A percentile compares a stretch with the other conserved stretches of the same genome.
Conservation (phyloP, 2,329 filamentous ascomycete genomes). For the Talaromyces marneffei region DNA sequence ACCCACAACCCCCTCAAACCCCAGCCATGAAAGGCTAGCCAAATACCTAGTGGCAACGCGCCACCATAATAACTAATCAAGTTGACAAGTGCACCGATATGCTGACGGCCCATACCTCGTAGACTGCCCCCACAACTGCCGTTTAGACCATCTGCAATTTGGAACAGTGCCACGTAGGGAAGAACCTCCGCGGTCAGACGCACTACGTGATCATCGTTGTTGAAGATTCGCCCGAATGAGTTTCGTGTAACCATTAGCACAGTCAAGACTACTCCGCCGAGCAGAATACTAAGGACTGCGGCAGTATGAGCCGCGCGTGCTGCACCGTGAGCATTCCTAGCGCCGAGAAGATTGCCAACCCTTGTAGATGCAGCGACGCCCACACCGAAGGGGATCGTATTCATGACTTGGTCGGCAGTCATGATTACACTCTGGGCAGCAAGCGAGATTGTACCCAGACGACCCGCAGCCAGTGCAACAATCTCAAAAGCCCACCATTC, state of each 20-base stretch:
- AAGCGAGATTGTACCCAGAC: slow-evolving; percentile 70
- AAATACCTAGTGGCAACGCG: slow-evolving; percentile 74
- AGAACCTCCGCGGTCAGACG: slow-evolving; percentile 70
- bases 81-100: slow-evolving; percentile 77
- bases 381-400: slow-evolving; percentile 78
- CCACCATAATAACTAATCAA: slow-evolving; percentile 77
- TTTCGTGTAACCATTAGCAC: slow-evolving; percentile 65
- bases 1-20: slow-evolving; percentile 75
- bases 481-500: slow-evolving; percentile 97
- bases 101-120: slow-evolving; percentile 78
- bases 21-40: slow-evolving; percentile 80
- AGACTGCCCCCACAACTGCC: slow-evolving; percentile 76
- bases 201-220: slow-evolving; percentile 67
- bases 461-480: slow-evolving; percentile 73
- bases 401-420: slow-evolving; percentile 80
- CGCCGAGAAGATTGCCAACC: slow-evolving; percentile 73
- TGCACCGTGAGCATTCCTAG: slow-evolving; percentile 59
- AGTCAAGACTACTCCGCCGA: slow-evolving; percentile 62
- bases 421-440: slow-evolving; percentile 85
- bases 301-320: slow-evolving; percentile 68
- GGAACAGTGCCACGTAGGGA: slow-evolving; percentile 82
- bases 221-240: slow-evolving; percentile 73
- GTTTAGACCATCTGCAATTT: slow-evolving; percentile 83
- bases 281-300: slow-evolving; percentile 64
- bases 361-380: slow-evolving; percentile 74